phyloP scores from a whole-genome alignment of 371 early-diverging fungal species.

The Neoconidiobolus thromboides region DNA sequence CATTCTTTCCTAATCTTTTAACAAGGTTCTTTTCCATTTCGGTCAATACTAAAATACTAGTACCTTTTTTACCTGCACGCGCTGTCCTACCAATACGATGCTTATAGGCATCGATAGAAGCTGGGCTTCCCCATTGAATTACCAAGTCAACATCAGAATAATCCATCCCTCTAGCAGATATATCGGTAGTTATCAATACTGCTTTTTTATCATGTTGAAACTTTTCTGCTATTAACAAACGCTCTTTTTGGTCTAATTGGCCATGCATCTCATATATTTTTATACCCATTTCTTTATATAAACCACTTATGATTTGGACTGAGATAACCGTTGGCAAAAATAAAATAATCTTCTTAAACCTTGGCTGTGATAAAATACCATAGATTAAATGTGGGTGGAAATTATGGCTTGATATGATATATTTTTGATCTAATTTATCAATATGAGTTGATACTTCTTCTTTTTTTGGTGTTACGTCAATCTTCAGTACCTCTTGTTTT shows the following conservation, averaged over 20 bases:
- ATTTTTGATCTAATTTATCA: background rate
- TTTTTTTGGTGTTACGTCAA: background rate
- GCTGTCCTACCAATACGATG: constrained; percentile 98
- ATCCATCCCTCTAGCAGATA: constrained; percentile 98
- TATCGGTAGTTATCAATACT: constrained; percentile 93
- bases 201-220: constrained; percentile 41
- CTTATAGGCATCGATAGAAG: constrained; percentile 79
- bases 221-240: constrained; percentile 42
- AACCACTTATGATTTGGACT: constrained; percentile 49
- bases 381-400: background rate
- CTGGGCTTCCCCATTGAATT: constrained; percentile 87
- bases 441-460: background rate
- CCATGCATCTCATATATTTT: constrained; percentile 65
- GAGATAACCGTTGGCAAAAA: constrained; percentile 72
- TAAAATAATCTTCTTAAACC: constrained; percentile 63
- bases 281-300: constrained; percentile 26
- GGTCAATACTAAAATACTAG: constrained; percentile 64
- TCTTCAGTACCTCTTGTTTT: background rate
- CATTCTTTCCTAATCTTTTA: constrained; percentile 12
- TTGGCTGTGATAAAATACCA: constrained; percentile 1
- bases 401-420: background rate
- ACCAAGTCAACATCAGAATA: constrained; percentile 92
- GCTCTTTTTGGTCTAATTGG: constrained; percentile 44
- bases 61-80: constrained; percentile 88
- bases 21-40: constrained; percentile 66